phyloP scores from a whole-genome alignment of 1,139 yeast species.

The Yamadazyma siamensis region DNA sequence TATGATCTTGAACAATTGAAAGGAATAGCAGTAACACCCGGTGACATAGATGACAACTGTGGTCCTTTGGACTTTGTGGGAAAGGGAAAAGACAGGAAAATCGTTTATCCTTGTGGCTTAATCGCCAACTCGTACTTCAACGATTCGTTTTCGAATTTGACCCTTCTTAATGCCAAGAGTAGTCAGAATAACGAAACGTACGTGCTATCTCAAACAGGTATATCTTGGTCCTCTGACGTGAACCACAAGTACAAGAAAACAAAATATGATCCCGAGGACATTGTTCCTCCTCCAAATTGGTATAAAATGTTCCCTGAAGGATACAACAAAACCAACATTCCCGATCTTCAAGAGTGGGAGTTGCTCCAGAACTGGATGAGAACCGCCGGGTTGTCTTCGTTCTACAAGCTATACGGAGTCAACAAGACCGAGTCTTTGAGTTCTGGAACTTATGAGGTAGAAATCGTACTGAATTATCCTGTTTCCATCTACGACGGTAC shows the following conservation, averaged over 20 bases:
- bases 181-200: conserved; percentile 49
- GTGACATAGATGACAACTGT: conserved; percentile 51
- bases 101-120: conserved; percentile 85
- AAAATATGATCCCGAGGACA: conserved; percentile 60
- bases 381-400: conserved; percentile 72
- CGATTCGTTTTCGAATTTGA: conserved; percentile 64
- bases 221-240: conserved; percentile 84
- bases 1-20: conserved; percentile 62
- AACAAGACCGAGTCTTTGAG: conserved; percentile 47
- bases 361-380: conserved; percentile 77
- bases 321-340: conserved; percentile 78
- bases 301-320: conserved; percentile 80
- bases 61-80: conserved; percentile 48
- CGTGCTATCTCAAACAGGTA: conserved; percentile 62
- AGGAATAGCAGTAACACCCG: conserved; percentile 54
- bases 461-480: conserved; percentile 66
- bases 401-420: conserved; percentile 62
- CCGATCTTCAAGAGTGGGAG: conserved; percentile 51
- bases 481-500: conserved; percentile 67
- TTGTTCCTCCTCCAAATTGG: conserved; percentile 98
- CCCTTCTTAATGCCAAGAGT: conserved; percentile 40
- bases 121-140: conserved; percentile 92
- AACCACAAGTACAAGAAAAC: conserved; percentile 76
- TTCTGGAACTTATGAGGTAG: conserved; percentile 59
- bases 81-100: conserved; percentile 33